These are phyloP conservation scores for Tuber microsphaerosporum DNA, from an alignment of 495 filamentous ascomycete species.

Conservation along the genomic window DNA sequence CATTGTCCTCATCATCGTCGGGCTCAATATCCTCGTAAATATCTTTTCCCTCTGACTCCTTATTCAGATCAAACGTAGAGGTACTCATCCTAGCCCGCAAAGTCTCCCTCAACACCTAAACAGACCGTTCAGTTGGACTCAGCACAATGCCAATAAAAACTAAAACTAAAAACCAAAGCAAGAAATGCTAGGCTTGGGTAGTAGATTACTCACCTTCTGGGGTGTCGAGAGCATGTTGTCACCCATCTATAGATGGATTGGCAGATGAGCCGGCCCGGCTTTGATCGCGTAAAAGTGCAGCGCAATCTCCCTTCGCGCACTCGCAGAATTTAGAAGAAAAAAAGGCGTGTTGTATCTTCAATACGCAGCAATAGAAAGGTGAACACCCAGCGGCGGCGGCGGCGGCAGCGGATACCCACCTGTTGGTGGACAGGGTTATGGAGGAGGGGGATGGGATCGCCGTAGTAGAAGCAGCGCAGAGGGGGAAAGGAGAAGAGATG, in stretches of 20 bases:
- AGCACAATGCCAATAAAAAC: background rate
- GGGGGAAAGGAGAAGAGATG: constrained; percentile 7
- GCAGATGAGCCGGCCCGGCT: constrained; percentile 3
- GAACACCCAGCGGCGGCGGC: background rate
- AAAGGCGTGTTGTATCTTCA: background rate
- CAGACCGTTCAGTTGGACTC: constrained; percentile 4
- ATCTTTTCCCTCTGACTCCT: constrained; percentile 11
- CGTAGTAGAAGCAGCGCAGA: background rate
- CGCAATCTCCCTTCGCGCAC: constrained; percentile 16
- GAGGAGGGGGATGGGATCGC: background rate
- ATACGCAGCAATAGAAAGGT: background rate
- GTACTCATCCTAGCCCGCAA: constrained; percentile 24
- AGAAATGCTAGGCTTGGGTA: background rate
- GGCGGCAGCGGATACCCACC: background rate
- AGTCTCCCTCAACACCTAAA: constrained; percentile 28
- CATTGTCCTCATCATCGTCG: constrained; percentile 22
- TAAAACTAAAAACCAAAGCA: background rate
- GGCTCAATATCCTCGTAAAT: constrained; percentile 3
- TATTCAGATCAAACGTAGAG: constrained; percentile 23
- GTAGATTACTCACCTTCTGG: constrained; percentile 31
- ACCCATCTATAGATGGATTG: background rate
- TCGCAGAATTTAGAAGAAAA: background rate
- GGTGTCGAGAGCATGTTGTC: constrained; percentile 22
- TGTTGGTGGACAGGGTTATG: background rate
- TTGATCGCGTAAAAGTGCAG: constrained; percentile 18